These are phyloP conservation scores for Boletus subparvulus DNA, from an alignment of 768 basidiomycete species.

Conservation along the genomic window DNA sequence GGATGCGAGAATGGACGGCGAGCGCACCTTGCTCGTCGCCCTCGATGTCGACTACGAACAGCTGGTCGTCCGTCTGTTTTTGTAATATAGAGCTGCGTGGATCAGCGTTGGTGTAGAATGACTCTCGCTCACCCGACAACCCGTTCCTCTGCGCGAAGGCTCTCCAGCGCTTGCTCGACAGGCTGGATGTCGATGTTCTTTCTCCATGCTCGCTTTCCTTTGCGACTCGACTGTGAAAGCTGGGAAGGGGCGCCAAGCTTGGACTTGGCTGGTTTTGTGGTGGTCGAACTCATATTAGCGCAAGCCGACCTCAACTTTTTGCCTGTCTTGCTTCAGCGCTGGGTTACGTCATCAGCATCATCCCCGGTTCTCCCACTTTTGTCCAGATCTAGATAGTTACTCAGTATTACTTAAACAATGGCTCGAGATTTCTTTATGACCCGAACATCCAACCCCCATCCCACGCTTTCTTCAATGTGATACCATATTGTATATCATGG, in stretches of 20 bases:
- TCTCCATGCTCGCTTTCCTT: slow-evolving; percentile 92
- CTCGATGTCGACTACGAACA: slow-evolving; percentile 78
- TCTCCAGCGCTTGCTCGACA: slow-evolving; percentile 76
- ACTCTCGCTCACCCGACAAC: slow-evolving; percentile 61
- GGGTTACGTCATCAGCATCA: no score
- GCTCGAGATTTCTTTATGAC: no score
- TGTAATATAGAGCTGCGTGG: slow-evolving; percentile 56
- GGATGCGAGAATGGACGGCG: not conserved
- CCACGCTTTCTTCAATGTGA: not conserved
- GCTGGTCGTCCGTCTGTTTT: slow-evolving; percentile 64
- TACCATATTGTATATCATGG: not conserved
- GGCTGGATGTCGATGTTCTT: slow-evolving; percentile 87
- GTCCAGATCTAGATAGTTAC: no score
- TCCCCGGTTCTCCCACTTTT: no score
- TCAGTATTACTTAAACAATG: no score
- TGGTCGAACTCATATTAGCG: no score
- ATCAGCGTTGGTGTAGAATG: not conserved
- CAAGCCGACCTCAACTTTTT: no score
- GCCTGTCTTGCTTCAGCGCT: no score
- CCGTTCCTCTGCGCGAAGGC: slow-evolving; percentile 76
- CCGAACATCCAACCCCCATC: no score
- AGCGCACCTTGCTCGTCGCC: slow-evolving; percentile 70
- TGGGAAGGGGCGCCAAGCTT: slow-evolving; percentile 30
- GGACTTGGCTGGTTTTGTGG: slow-evolving; percentile 12
- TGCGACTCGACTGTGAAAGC: slow-evolving; percentile 66